phyloP scores from a whole-genome alignment of 306 rosid species.

The Lathyrus tuberosus region DNA sequence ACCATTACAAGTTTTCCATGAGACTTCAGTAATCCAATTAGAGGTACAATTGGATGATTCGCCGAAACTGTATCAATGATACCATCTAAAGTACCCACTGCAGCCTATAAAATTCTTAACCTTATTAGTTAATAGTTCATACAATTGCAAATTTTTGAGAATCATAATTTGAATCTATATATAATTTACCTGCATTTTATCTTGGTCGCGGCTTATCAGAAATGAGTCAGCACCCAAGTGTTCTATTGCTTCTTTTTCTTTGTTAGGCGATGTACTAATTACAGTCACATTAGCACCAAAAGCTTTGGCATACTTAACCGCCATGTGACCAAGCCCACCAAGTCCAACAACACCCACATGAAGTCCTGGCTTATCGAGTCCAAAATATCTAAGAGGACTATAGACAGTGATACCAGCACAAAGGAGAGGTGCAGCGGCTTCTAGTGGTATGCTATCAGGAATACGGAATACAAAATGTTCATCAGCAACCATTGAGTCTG shows the following conservation, averaged over 20 bases:
- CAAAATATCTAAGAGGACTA: slow-evolving; percentile 53
- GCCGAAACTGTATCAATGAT: slow-evolving; percentile 61
- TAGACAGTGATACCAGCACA: slow-evolving; percentile 71
- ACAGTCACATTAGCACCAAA: slow-evolving; percentile 57
- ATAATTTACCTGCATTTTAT: slow-evolving; percentile 43
- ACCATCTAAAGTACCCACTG: slow-evolving; percentile 50
- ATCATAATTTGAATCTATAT: no score
- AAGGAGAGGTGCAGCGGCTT: slow-evolving; percentile 60
- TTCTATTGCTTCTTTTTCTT: slow-evolving; percentile 53
- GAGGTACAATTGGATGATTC: slow-evolving; percentile 47
- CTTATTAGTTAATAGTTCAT: background rate
- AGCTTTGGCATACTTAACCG: slow-evolving; percentile 63
- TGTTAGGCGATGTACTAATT: slow-evolving; percentile 57
- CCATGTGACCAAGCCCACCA: slow-evolving; percentile 64
- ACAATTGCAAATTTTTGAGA: no score
- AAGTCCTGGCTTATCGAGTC: slow-evolving; percentile 53
- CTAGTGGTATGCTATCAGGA: slow-evolving; percentile 50
- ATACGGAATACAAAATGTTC: slow-evolving; percentile 49
- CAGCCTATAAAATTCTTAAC: slow-evolving; percentile 37
- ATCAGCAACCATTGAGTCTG: slow-evolving; percentile 50
- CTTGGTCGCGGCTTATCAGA: slow-evolving; percentile 49
- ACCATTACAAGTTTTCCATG: slow-evolving; percentile 58
- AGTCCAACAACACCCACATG: slow-evolving; percentile 61
- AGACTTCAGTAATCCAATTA: slow-evolving; percentile 46
- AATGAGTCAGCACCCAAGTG: slow-evolving; percentile 50